Evolutionary conservation across 2,329 filamentous ascomycete genomes (phyloP), one percentile per base, ranked within the genome.

Genomic region (Neonectria hederae): DNA sequence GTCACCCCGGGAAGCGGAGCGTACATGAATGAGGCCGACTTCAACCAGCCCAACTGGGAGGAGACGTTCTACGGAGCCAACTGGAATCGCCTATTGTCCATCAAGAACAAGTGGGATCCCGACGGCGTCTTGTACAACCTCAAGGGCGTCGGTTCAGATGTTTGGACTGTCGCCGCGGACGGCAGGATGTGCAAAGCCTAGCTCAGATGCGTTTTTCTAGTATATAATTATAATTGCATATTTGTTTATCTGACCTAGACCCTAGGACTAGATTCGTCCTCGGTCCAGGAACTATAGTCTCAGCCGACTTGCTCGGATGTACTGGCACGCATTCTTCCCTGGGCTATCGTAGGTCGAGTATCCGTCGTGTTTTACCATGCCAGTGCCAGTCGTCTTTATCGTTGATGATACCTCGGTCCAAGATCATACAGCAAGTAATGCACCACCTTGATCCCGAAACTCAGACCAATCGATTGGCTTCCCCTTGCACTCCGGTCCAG

Each of bases 51-150:
- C 1, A 68, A 81, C 51, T 86, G 78, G 73, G 76, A 84, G 72
- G 40, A 78, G 19, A 74, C 70, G 2, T 86, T 85, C 70, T 86
- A 80, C 65, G 84, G 83, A 1, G 60, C 24, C 2, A 84, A 84
- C 65, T 86, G 86, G 65, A 60, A 72, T 2, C 68, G 65, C 4
- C 69, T 87, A 35, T 59, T 79, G 24, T 42, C 49, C 0, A 76
- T 88, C 40, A 89, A 89, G 81, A 72, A 77, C 45, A 83, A 80
- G 70, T 87, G 83, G 69, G 87, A 87, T 69, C 77, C 82, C 2
- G 58, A 76, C 0, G 71, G 73, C 2, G 63, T 88, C 8, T 85
- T 85, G 42, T 85, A 85, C 61, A 83, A 81, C 17, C 72, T 72
- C 9, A 82, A 79, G 24, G 82, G 78, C 7, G 85, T 88, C 8